Conservation (phyloP, 805 yeast genomes). For the Ogataea methanolica region DNA sequence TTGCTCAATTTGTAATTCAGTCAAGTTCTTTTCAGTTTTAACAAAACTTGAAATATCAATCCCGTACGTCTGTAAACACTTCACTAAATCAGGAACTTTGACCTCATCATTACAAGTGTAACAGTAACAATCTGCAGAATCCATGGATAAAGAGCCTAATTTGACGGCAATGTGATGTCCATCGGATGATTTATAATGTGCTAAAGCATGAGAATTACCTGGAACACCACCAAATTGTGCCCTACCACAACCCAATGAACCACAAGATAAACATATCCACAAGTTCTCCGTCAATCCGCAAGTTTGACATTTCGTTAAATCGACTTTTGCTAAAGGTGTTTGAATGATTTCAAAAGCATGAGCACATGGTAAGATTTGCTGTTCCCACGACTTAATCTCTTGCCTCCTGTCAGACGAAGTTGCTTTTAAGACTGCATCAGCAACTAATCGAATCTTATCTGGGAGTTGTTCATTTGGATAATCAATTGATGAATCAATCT, state of each 20-base stretch:
- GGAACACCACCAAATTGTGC: constrained; percentile 89
- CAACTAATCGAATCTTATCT: constrained; percentile 28
- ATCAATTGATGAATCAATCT: constrained; percentile 22
- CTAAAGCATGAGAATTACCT: constrained; percentile 90
- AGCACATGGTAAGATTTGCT: constrained; percentile 73
- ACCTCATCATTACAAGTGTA: constrained; percentile 88
- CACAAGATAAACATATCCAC: constrained; percentile 93
- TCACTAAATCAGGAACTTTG: constrained; percentile 55
- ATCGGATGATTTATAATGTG: constrained; percentile 50
- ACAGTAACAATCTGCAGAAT: constrained; percentile 83
- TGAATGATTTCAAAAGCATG: constrained; percentile 63
- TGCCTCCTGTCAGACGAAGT: constrained; percentile 56
- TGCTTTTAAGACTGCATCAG: constrained; percentile 45
- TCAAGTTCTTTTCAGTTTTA: constrained; percentile 82
- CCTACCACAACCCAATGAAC: constrained; percentile 91
- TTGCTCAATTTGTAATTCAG: constrained; percentile 90
- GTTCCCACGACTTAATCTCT: constrained; percentile 89
- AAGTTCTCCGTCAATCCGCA: constrained; percentile 73
- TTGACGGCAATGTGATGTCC: constrained; percentile 85
- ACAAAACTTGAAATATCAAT: constrained; percentile 52
- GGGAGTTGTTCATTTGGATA: constrained; percentile 29
- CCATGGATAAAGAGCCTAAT: constrained; percentile 78
- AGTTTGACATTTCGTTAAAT: constrained; percentile 42
- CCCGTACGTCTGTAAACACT: constrained; percentile 53
- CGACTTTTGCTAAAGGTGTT: constrained; percentile 17